Evolutionary conservation across 768 basidiomycete genomes (phyloP), one percentile per base, ranked within the genome.

Genomic region (Boletus subcaerulescens): DNA sequence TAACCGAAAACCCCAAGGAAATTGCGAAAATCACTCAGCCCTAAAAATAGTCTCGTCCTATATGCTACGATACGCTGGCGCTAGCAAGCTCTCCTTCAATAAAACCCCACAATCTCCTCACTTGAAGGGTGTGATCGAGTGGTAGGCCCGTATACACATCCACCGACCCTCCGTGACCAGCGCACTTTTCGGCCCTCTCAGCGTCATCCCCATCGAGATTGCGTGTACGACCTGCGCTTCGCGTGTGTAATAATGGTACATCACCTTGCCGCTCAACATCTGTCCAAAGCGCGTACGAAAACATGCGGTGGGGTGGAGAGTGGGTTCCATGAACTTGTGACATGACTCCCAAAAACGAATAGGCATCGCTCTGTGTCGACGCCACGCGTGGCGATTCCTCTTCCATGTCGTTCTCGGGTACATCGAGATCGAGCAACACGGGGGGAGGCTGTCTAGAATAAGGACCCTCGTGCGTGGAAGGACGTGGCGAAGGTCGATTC

Each of bases 111-210:
- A 1, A 74, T 70, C 40, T 72, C 71, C 12, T 53, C 55, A 13
- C 61, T 55, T 13, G 62, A 60, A 13, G 75, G 76, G 26, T 74
- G 64, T 18, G 48, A 36, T 22, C 9, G 60, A 55, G 18, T 60
- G 26, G 67, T 71, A 20, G 57, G 62, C 60, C 63, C 56, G 46
- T 14, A 61, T 58, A 15, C 56, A 64, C 13, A 2, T 6, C 63
- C 56, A 60, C 39, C 58, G 55, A 24, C 13, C 15, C 13, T 49
- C 60, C 6, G 36, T 49, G 18, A 65, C 41, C 33, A 50, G 7
- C 14, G 13, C 14, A 29, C 6, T 8, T 3, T 7, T 18, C 0
- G 59, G 51, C 35, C 51, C 42, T 41, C 9, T 42, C 8, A 50
- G 59, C 5, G 12, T 53, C 32, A 33, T 35, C 22, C 53, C 52